Evolutionary conservation across 2,329 filamentous ascomycete genomes (phyloP), one percentile per base, ranked within the genome.

Genomic region (Pseudogymnoascus sp.): DNA sequence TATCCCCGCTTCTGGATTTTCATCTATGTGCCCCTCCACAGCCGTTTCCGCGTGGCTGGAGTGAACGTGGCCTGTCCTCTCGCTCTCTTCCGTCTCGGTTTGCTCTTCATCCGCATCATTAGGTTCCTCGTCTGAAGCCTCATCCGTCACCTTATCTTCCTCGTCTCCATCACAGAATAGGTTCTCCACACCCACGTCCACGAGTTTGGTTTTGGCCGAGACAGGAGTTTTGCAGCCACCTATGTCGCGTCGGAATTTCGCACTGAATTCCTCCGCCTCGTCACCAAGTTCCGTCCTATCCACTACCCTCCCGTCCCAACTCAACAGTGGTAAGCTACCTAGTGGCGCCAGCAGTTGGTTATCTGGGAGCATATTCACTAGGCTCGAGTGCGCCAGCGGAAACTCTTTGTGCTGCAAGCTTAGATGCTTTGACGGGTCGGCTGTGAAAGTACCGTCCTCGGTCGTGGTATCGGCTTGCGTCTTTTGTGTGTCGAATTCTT

Each of bases 271-370:
- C 0, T 71, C 63, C 2, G 84, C 81, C 2, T 73, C 72, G 1
- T 71, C 68, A 6, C 75, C 74, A 2, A 85, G 65, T 0, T 76
- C 75, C 4, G 68, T 70, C 1, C 75, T 64, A 2, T 71, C 72
- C 9, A 77, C 72, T n/a, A 67, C 65, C 18, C 76, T 73, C 1
- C 90, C 90, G 25, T 86, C 79, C 79, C 86, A 89, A 1, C 81
- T 77, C 14, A 95, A 67, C 6, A 88, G 67, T 1, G 88, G 84
- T 58, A 87, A 69, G 60, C 78, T 72, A 34, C 73, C 65, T 39
- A 82, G 71, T 12, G 75, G 68, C 9, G 76, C 71, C 39, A 85
- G 70, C 0, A 71, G 65, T 0, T 78, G 80, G 0, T 72, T 73
- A 43, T 69, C 73, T 25, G 77, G 77, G 43, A 79, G 75, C 20